phyloP scores from a whole-genome alignment of 140 eudicot species.

The Ambrosia hybrid region DNA sequence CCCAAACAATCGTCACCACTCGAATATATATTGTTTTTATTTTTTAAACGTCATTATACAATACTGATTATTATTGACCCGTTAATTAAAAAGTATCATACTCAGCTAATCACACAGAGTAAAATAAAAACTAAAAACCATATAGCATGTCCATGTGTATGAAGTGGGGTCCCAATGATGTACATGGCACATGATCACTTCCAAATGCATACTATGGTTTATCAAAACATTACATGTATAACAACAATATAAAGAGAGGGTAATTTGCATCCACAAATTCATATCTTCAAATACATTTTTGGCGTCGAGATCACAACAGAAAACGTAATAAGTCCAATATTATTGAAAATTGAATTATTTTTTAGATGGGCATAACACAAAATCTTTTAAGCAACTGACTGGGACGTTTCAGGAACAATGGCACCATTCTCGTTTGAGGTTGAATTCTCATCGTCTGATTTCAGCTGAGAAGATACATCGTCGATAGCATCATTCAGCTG shows the following conservation, averaged over 20 bases:
- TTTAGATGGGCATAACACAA: conserved; percentile 7
- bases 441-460: conserved; percentile 39
- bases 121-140: not conserved
- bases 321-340: conserved; percentile 15
- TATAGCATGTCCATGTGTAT: not conserved
- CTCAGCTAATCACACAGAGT: not conserved
- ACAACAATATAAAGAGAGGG: not conserved
- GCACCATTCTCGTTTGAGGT: conserved; percentile 28
- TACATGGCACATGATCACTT: not conserved
- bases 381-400: conserved; percentile 26
- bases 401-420: conserved; percentile 33
- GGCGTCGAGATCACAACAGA: conserved; percentile 18
- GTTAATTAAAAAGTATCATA: not conserved
- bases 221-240: not conserved
- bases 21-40: not conserved
- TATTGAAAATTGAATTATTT: conserved; percentile 6
- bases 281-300: conserved; percentile 12
- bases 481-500: conserved; percentile 72
- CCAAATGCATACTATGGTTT: not conserved
- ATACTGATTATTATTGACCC: too few relatives aligned
- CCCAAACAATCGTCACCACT: not conserved
- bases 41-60: too few relatives aligned
- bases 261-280: conserved; percentile 3
- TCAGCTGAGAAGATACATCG: conserved; percentile 41
- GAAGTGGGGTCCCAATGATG: not conserved